A percentile compares a stretch with the other conserved stretches of the same genome.
Evolutionary conservation across 768 basidiomycete species (phyloP).

Genomic region (Phlebiopsis flavidoalba): DNA sequence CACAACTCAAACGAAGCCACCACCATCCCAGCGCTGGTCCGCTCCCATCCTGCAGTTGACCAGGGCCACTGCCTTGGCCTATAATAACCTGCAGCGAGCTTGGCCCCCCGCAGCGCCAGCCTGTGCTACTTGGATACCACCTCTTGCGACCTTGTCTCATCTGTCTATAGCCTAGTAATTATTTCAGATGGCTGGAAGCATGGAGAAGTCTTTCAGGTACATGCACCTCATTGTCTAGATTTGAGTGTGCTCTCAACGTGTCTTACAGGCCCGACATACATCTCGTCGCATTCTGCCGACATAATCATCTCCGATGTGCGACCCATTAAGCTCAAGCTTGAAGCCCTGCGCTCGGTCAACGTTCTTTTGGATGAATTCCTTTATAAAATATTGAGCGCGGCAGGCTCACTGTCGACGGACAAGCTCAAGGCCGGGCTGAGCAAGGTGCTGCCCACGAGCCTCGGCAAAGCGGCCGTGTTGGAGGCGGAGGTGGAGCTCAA

Average conservation of each 20-base stretch:
- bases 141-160: not conserved
- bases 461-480: constrained; percentile 88
- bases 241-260: not conserved
- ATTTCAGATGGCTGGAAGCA: constrained; percentile 9
- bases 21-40: constrained; percentile 3
- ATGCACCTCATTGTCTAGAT: not conserved
- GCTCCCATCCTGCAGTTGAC: not conserved
- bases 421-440: constrained; percentile 68
- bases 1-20: not conserved
- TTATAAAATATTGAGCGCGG: constrained; percentile 59
- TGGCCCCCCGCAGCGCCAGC: too few relatives aligned
- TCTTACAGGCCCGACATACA: constrained; percentile 56
- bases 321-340: constrained; percentile 77
- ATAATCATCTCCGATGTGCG: constrained; percentile 90
- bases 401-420: constrained; percentile 69
- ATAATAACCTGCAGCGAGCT: not conserved
- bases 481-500: constrained; percentile 92
- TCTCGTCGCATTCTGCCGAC: constrained; percentile 82
- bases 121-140: not conserved
- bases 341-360: constrained; percentile 78
- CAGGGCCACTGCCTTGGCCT: not conserved
- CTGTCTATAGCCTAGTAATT: not conserved
- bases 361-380: constrained; percentile 82
- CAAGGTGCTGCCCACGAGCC: constrained; percentile 66
- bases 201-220: constrained; percentile 8